phyloP scores from a whole-genome alignment of 495 filamentous ascomycete species.

The Trichocladium uniseriatum region DNA sequence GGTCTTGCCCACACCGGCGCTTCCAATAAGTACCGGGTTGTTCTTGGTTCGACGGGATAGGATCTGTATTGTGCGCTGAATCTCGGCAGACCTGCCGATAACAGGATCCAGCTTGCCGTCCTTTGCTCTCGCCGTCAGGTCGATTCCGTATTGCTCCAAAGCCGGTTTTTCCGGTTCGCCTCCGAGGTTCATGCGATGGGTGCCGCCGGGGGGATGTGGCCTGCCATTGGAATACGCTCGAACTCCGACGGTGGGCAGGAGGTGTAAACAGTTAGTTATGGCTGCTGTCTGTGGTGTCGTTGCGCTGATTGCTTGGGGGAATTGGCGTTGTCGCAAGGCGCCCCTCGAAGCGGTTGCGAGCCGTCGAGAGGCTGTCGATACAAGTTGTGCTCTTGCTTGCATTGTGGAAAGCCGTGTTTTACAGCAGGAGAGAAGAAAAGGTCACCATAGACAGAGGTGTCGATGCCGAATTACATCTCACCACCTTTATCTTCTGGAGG shows the following conservation, averaged over 20 bases:
- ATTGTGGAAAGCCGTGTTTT: conserved; percentile 15
- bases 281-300: conserved; percentile 2
- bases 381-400: conserved; percentile 32
- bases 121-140: conserved; percentile 77
- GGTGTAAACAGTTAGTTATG: conserved; percentile 7
- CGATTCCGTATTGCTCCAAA: conserved; percentile 81
- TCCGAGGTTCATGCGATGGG: conserved; percentile 83
- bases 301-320: conserved; percentile 17
- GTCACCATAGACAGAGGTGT: not conserved
- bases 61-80: conserved; percentile 89
- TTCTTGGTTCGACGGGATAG: conserved; percentile 92
- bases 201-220: conserved; percentile 82
- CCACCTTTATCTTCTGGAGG: not conserved
- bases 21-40: conserved; percentile 89
- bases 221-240: conserved; percentile 67
- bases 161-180: conserved; percentile 74
- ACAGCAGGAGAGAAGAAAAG: not conserved
- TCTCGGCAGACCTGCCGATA: conserved; percentile 84
- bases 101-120: conserved; percentile 92
- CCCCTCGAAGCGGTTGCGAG: conserved; percentile 26
- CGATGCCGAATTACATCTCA: not conserved
- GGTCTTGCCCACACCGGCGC: conserved; percentile 90
- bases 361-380: conserved; percentile 29
- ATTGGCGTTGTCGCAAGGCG: conserved; percentile 19
- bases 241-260: conserved; percentile 21